Evolutionary conservation across 116 monocot species (phyloP), one percentile per base, ranked within the genome.

Genomic region (Dioscorea cayenensis): DNA sequence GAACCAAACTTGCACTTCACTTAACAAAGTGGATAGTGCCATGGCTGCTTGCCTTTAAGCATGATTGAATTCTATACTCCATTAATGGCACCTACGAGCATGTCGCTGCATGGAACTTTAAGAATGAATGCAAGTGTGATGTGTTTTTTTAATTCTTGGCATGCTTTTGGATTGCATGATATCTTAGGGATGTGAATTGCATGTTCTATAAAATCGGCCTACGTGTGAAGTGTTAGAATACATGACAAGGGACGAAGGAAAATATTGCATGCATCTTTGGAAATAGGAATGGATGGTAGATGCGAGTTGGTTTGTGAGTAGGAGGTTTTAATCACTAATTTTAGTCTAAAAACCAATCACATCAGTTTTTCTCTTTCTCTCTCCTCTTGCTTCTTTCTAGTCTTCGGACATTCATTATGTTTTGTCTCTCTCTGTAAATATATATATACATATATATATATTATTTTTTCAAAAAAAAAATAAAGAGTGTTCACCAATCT

Each of bases 221-320:
- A 67, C n/a, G 23, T 67, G 49, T 67, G 65, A 65, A 65, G 22
- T 21, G 21, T 43, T 55, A 55, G 55, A 55, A 55, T 55, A 55
- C 55, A 55, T 55, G 19, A 55, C 32, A 32, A 55, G 55, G 12
- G 43, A 43, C 1, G 43, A 12, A 66, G 17, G 36, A 14, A 19
- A 59, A 59, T 21, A 59, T 21, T 59, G 59, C 21, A 19, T 17
- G 21, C 17, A 5, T 20, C 4, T 59, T 19, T 14, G 21, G 59
- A 59, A 59, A 32, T 32, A 32, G 13, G 17, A 59, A 59, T 59
- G 59, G 59, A n/a, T 19, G 59, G 13, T 59, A 17, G 59, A 17
- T n/a, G 59, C n/a, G 59, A 21, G 13, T 17, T 19, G 59, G n/a
- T 59, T 59, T 59, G 59, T 59, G 59, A n/a, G 59, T 21, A 17